A percentile compares a stretch with the other conserved stretches of the same genome.
phyloP scores from a whole-genome alignment of 176 grass and related monocot genomes.

The Themeda triandra region DNA sequence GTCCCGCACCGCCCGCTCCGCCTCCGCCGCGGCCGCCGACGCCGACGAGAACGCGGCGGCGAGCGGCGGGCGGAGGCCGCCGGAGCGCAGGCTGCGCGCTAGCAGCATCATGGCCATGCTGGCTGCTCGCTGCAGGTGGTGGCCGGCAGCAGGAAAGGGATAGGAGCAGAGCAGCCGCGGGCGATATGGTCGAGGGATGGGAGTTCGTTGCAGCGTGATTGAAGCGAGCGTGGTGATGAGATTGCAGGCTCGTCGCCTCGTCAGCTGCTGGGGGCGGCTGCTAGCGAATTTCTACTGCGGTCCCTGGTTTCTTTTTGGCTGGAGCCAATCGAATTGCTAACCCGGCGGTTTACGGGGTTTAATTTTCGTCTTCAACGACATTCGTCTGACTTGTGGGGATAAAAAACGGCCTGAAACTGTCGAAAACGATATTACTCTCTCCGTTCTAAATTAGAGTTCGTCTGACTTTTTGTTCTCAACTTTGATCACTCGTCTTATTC shows the following conservation, averaged over 20 bases:
- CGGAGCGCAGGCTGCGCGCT: conserved; percentile 51
- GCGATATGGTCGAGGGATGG: neutral
- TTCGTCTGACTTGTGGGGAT: too few species aligned
- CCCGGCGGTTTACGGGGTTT: too few species aligned
- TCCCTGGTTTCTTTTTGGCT: too few species aligned
- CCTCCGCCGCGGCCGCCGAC: conserved; percentile 62
- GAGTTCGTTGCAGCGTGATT: neutral
- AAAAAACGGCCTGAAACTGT: too few species aligned
- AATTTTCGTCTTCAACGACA: too few species aligned
- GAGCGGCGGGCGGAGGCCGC: conserved; percentile 25
- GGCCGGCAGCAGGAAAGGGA: neutral
- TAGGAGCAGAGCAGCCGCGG: neutral
- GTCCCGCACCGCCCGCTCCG: conserved; percentile 62
- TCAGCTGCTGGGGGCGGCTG: neutral
- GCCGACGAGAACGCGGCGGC: conserved; percentile 25
- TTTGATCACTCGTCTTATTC: too few species aligned
- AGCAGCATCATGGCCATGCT: conserved; percentile 52
- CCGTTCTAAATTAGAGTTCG: too few species aligned
- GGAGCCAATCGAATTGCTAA: too few species aligned
- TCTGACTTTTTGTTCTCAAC: too few species aligned
- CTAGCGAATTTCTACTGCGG: too few species aligned
- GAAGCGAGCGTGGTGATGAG: neutral
- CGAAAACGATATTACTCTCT: too few species aligned
- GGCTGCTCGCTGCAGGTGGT: too few species aligned
- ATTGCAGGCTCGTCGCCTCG: neutral